Conservation (phyloP, 352 stramenopile species). For the Phytophthora litchii region DNA sequence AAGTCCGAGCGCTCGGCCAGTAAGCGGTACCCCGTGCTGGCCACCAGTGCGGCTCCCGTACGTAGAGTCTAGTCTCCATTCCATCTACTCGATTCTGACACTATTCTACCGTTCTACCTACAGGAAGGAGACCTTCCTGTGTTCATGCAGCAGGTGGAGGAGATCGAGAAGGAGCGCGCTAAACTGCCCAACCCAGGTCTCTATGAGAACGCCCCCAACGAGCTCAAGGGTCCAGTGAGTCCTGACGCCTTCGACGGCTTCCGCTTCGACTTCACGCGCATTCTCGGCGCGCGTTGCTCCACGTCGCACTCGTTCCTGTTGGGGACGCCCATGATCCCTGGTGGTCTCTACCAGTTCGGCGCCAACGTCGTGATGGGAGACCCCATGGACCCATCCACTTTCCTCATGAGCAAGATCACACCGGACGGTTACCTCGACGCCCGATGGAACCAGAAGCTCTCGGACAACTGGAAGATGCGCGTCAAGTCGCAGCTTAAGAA, state of each 20-base stretch:
- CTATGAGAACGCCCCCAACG: conserved; percentile 86
- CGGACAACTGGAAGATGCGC: conserved; percentile 80
- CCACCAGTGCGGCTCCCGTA: conserved; percentile 67
- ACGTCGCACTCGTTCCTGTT: conserved; percentile 86
- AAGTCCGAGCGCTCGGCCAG: conserved; percentile 27
- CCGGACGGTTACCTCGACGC: conserved; percentile 85
- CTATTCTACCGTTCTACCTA: conserved; percentile 7
- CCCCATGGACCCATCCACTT: conserved; percentile 79
- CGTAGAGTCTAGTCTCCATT: conserved; percentile 17
- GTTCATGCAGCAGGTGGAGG: conserved; percentile 84
- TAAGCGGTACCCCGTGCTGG: conserved; percentile 63
- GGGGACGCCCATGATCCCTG: conserved; percentile 83
- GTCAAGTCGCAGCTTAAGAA: conserved; percentile 86
- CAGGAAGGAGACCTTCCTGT: conserved; percentile 60
- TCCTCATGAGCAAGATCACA: conserved; percentile 88
- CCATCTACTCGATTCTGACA: neutral
- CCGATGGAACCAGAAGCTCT: conserved; percentile 85
- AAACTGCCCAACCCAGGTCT: conserved; percentile 80
- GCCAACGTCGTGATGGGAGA: conserved; percentile 83
- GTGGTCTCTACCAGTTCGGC: conserved; percentile 86
- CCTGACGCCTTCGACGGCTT: conserved; percentile 87
- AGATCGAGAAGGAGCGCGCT: conserved; percentile 78
- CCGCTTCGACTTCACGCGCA: conserved; percentile 88
- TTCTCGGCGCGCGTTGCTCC: conserved; percentile 79
- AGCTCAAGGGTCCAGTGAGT: conserved; percentile 81